Evolutionary conservation across 2,329 filamentous ascomycete genomes (phyloP), one percentile per base, ranked within the genome.

Genomic region (Hypoxylon sp.): DNA sequence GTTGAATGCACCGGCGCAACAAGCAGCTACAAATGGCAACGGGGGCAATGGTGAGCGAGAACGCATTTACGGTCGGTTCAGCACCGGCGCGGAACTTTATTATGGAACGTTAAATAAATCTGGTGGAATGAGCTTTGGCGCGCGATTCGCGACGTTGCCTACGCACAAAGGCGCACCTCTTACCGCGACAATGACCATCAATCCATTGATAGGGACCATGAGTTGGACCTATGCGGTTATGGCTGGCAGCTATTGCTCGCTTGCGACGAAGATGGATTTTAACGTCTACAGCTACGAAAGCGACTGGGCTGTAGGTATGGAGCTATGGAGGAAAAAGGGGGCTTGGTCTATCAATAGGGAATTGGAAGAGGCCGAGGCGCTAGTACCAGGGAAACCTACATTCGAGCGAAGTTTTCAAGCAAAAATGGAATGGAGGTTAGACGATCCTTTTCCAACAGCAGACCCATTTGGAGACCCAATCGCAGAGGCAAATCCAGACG

Each of bases 201-300:
- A 97, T 74, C 96, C 96, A 3, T 84, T 99, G 54, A 98, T 98
- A 89, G 96, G 96, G 17, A 97, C 93, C 77, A 86, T 99, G 66
- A 95, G 92, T 64, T 93, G 94, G 37, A 97, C 90, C 14, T 99
- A 99, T 79, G 93, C 96, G 0, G 93, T 98, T 53, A 92, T 93
- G 76, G 95, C 95, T 1, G 94, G 94, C 2, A 88, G 88, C 35
- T 90, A 94, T 75, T 89, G 97, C 73, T 92, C 94, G 10, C 87
- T 99, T 55, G 96, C 94, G 71, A 97, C 94, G 22, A 90, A 92
- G 55, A 95, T 98, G 82, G 94, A 97, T 77, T 99, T 99, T 82
- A 99, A 99, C 77, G 92, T 98, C 55, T 98, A 98, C 82, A 97
- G 94, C 78, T 99, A 98, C 83, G 96, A 99, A 83, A 97, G 94